A percentile compares a stretch with the other conserved stretches of the same genome.
Evolutionary conservation across 2,329 filamentous ascomycete genomes (phyloP).

Genomic region (Teratosphaeria viscida): DNA sequence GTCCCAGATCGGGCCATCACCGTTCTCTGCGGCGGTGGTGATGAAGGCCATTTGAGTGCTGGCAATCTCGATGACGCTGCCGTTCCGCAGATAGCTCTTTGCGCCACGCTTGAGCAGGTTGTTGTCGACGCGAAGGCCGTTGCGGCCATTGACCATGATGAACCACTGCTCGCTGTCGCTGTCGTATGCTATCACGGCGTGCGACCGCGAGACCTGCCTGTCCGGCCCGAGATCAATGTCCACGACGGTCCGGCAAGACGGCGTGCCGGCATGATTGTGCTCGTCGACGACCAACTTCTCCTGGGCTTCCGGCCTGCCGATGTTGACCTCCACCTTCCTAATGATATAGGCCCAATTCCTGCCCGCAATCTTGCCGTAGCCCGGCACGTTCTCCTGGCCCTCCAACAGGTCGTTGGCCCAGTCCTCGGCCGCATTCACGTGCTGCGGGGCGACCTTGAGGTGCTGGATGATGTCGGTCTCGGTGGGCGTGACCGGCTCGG

Average conservation of each 20-base stretch:
- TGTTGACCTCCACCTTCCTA: slow-evolving; percentile 62
- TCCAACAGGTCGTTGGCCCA: slow-evolving; percentile 45
- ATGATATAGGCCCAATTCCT: slow-evolving; percentile 80
- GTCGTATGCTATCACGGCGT: slow-evolving; percentile 41
- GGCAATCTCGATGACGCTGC: slow-evolving; percentile 83
- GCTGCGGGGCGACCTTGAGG: slow-evolving; percentile 34
- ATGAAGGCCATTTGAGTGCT: slow-evolving; percentile 99
- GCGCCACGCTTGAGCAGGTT: slow-evolving; percentile 55
- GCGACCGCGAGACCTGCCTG: slow-evolving; percentile 39
- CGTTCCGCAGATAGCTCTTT: slow-evolving; percentile 61
- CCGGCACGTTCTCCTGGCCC: slow-evolving; percentile 39
- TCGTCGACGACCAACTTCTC: slow-evolving; percentile 18
- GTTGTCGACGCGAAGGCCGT: slow-evolving; percentile 79
- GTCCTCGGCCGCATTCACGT: slow-evolving; percentile 46
- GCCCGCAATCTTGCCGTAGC: slow-evolving; percentile 73
- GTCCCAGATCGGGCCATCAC: slow-evolving; percentile 56
- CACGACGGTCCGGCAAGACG: slow-evolving; percentile 40
- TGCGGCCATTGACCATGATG: slow-evolving; percentile 78
- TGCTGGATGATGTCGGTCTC: slow-evolving; percentile 35
- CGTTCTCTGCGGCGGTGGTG: slow-evolving; percentile 64
- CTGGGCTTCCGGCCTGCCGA: slow-evolving; percentile 50
- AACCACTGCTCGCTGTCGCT: slow-evolving; percentile 55
- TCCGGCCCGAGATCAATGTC: slow-evolving; percentile 69
- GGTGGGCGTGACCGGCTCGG: slow-evolving; percentile 26
- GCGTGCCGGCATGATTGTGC: slow-evolving; percentile 14